Conservation (phyloP, 2,329 filamentous ascomycete genomes). For the Clathrospora elynae region DNA sequence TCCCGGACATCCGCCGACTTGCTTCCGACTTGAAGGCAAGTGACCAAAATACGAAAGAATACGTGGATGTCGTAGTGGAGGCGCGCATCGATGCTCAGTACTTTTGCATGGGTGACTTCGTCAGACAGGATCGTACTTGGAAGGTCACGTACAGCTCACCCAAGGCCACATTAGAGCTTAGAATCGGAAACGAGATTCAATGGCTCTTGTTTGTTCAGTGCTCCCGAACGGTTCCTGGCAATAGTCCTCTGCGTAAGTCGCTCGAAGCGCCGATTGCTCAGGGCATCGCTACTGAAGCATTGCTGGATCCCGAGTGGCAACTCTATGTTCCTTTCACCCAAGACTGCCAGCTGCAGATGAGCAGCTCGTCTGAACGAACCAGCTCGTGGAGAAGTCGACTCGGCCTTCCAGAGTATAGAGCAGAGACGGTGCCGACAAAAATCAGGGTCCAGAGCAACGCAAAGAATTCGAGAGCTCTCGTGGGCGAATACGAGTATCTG, state of each 20-base stretch:
- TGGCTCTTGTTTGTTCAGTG: constrained; percentile 58
- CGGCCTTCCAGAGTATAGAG: constrained; percentile 46
- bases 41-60: constrained; percentile 5
- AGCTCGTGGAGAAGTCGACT: constrained; percentile 48
- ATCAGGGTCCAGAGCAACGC: constrained; percentile 51
- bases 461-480: constrained; percentile 43
- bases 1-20: constrained; percentile 19
- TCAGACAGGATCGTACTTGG: constrained; percentile 47
- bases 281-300: constrained; percentile 7
- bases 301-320: constrained; percentile 34
- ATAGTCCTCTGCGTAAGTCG: constrained; percentile 50
- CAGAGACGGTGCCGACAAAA: constrained; percentile 52
- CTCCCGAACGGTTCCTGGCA: constrained; percentile 44
- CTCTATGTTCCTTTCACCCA: constrained; percentile 23
- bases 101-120: constrained; percentile 27
- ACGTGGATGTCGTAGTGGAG: constrained; percentile 15
- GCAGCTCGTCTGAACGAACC: constrained; percentile 18
- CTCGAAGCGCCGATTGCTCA: constrained; percentile 39
- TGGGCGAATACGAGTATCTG: constrained; percentile 58
- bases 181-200: constrained; percentile 42
- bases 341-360: constrained; percentile 22
- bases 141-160: constrained; percentile 50
- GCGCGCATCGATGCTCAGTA: constrained; percentile 9
- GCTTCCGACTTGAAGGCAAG: not conserved
- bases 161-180: constrained; percentile 49